Evolutionary conservation across 768 basidiomycete species (phyloP), one percentile per base, ranked within the genome.

Genomic region (Termitomyces sp.): DNA sequence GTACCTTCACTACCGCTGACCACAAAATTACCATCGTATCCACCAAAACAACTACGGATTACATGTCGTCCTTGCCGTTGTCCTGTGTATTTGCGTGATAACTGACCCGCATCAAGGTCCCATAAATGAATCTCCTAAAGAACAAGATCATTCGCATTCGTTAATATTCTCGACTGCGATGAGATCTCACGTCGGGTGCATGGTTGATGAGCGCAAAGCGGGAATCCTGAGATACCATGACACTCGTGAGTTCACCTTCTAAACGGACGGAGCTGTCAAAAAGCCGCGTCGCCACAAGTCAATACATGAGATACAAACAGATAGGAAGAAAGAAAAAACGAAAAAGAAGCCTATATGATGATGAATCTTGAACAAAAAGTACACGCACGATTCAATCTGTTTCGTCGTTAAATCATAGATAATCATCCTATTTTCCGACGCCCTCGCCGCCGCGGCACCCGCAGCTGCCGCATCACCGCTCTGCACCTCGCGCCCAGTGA

Each of bases 1-100:
- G 53, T 62, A 92, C 96, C 96, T 85, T 98, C 96, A 67, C 94
- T 96, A 22, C 96, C 97, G 66, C 91, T 94, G 60, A 93, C 82
- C 52, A 99, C 82, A 68, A 95, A 94, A 67, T 89, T 92, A 53
- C 87, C 88, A 65, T 90, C 86, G 53, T 87, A 76, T 30, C 96
- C 95, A 30, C 95, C 97, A 71, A 98, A 98, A 67, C 92, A 95
- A 70, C 91, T 92, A 57, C 92, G 84, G 59, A 98, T 90, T 61
- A 97, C 85, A 70, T 93, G 90, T 30, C 82, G 79, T 2, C 85
- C 84, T 70, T 96, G 93, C 32, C 80, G 81, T 61, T 97, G 95
- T 8, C 94, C 97, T 3, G 84, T 83, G 68, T 88, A 96, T 71
- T 86, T 93, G 59, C 89, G 86, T 26, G 87, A 79, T 57, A 91